phyloP scores from a whole-genome alignment of 441 rosid species.

The Theobroma grandiflorum region DNA sequence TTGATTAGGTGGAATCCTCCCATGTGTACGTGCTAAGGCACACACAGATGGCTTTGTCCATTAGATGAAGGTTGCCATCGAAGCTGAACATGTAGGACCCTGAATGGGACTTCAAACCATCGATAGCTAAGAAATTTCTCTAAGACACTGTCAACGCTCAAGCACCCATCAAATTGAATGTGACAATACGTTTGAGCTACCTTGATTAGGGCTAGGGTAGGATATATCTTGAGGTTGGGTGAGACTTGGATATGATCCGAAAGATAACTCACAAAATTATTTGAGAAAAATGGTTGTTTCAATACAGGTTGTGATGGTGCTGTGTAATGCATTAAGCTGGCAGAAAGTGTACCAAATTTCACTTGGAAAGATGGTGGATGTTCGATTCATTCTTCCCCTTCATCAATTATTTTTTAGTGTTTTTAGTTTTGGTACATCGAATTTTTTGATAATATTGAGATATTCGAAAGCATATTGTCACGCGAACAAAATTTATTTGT shows the following conservation, averaged over 20 bases:
- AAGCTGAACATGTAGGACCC: background rate
- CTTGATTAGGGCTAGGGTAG: background rate
- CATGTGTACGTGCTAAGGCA: slow-evolving; percentile 2
- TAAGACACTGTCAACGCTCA: background rate
- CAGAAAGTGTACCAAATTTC: background rate
- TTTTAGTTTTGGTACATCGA: too few species aligned
- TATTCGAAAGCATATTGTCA: too few species aligned
- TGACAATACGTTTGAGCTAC: slow-evolving; percentile 14
- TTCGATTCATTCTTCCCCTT: too few species aligned
- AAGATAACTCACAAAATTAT: background rate
- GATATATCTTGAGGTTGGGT: background rate
- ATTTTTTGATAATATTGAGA: too few species aligned
- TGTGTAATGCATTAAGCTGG: background rate
- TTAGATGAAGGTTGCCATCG: background rate
- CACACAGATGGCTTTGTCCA: background rate
- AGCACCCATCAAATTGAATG: background rate
- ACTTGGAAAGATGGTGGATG: background rate
- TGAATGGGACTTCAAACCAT: background rate
- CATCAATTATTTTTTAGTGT: too few species aligned
- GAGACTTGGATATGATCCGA: background rate
- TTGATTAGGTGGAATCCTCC: slow-evolving; percentile 22
- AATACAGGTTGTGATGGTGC: background rate
- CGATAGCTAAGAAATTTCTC: background rate
- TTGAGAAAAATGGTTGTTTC: background rate
- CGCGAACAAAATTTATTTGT: too few species aligned